Conservation (phyloP, 768 basidiomycete genomes). For the Leccinum pellstonianum region DNA sequence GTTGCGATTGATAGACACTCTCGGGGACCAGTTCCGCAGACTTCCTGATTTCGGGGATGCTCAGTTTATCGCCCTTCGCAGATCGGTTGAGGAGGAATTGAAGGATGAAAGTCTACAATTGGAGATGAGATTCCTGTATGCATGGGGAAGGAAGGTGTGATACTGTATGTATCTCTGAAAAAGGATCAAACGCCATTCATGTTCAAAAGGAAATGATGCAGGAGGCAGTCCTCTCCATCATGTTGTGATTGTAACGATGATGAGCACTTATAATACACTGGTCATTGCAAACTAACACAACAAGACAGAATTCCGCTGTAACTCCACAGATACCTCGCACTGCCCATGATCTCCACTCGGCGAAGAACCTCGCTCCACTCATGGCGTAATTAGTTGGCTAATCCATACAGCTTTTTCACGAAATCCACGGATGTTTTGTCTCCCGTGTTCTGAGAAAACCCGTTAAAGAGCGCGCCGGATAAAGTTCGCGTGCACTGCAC, state of each 20-base stretch:
- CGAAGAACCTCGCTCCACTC: neutral
- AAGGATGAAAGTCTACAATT: neutral
- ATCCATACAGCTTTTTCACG: constrained; percentile 45
- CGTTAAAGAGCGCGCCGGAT: neutral
- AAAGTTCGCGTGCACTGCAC: constrained; percentile 28
- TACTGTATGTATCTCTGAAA: neutral
- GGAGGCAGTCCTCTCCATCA: neutral
- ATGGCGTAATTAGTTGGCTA: constrained; percentile 3
- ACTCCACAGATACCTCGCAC: neutral
- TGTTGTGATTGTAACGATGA: neutral
- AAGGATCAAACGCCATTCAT: neutral
- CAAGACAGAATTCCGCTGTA: neutral
- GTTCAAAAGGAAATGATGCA: neutral
- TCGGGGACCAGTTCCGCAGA: constrained; percentile 5
- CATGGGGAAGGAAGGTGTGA: constrained; percentile 4
- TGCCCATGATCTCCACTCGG: neutral
- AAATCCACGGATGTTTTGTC: constrained; percentile 53
- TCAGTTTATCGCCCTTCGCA: constrained; percentile 1
- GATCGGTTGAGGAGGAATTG: neutral
- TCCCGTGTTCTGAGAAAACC: constrained; percentile 63
- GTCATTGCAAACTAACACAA: neutral
- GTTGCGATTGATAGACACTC: constrained; percentile 3
- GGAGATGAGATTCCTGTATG: constrained; percentile 4
- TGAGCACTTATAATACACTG: neutral
- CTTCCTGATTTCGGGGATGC: constrained; percentile 2